Evolutionary conservation across 2,329 filamentous ascomycete genomes (phyloP), one percentile per base, ranked within the genome.

Genomic region (Graphilbum fragrans): DNA sequence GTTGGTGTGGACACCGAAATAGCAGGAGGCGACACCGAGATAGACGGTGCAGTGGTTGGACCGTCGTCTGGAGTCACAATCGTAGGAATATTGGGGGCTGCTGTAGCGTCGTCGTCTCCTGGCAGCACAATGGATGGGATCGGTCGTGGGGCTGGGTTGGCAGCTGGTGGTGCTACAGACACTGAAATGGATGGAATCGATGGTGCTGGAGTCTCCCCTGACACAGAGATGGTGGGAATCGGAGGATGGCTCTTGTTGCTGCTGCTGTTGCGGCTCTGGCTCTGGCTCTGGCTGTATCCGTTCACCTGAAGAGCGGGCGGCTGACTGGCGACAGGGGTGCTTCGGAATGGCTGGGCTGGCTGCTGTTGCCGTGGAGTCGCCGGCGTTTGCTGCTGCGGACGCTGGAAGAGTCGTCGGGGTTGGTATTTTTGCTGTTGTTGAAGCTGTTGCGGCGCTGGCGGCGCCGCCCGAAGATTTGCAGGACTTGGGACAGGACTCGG

Each of bases 171-270:
- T 43, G 19, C 36, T 21, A 50, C 57, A 43, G 57, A 66, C 46
- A 55, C 53, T 37, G 50, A 46, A 43, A 64, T 61, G n/a, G 51
- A 51, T 2, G 61, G 60, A 11, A 59, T 42, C 6, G 54, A 35
- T n/a, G 56, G 46, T 29, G 43, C 21, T 10, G 7, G 11, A 49
- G 51, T 52, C 50, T 41, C 38, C 8, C 66, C 61, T 3, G 67
- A 65, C 18, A 67, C 53, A 41, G 69, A 60, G 49, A 80, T 74
- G 27, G 58, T 62, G 5, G 80, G 79, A 27, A 66, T 62, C 46
- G 64, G 62, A 43, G 58, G 22, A 8, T 16, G 23, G 19, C 22
- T 16, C 9, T 14, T 31, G 4, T 8, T 29, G 19, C 29, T 33
- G 19, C 20, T 21, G 4, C 25, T 10, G 11, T 21, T 21, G 25